These are phyloP conservation scores for Chlorencoelia australis DNA, from an alignment of 2,329 filamentous ascomycete species.

Conservation along the genomic window DNA sequence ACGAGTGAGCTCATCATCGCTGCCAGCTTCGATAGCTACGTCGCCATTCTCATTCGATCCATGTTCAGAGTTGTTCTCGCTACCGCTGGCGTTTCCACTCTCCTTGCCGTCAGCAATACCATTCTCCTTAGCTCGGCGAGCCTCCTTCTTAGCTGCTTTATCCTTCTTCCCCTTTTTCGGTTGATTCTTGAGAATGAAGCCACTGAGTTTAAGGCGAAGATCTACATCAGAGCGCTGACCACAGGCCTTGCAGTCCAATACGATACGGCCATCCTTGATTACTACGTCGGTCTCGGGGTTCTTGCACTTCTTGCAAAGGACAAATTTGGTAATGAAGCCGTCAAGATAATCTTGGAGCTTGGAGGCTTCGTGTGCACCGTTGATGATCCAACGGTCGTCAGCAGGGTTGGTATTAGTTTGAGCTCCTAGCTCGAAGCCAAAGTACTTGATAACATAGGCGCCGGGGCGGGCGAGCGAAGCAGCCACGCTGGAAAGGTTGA, in stretches of 20 bases:
- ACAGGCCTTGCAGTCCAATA: constrained; percentile 97
- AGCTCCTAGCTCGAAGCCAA: constrained; percentile 95
- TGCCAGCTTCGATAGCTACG: constrained; percentile 56
- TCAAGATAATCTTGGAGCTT: constrained; percentile 98
- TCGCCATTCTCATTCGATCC: constrained; percentile 41
- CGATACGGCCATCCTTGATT: constrained; percentile 87
- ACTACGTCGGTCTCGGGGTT: constrained; percentile 96
- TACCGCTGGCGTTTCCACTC: constrained; percentile 47
- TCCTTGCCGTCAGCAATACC: constrained; percentile 42
- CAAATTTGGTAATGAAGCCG: constrained; percentile 96
- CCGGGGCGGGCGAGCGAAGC: constrained; percentile 85
- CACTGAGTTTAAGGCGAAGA: constrained; percentile 86
- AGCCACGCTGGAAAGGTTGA: constrained; percentile 92
- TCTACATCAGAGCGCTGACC: constrained; percentile 89
- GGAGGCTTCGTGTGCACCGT: constrained; percentile 86
- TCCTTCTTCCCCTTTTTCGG: constrained; percentile 95
- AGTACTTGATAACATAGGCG: constrained; percentile 98
- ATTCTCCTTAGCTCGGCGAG: constrained; percentile 71
- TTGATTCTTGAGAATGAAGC: constrained; percentile 94
- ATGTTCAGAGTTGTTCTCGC: constrained; percentile 55
- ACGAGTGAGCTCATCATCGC: constrained; percentile 86
- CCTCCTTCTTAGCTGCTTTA: constrained; percentile 86
- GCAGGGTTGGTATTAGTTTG: constrained; percentile 97
- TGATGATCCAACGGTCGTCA: constrained; percentile 99
- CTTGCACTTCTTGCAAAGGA: constrained; percentile 99